These are phyloP conservation scores for Boletus bicolor DNA, from an alignment of 768 basidiomycete genomes.

Conservation along the genomic window DNA sequence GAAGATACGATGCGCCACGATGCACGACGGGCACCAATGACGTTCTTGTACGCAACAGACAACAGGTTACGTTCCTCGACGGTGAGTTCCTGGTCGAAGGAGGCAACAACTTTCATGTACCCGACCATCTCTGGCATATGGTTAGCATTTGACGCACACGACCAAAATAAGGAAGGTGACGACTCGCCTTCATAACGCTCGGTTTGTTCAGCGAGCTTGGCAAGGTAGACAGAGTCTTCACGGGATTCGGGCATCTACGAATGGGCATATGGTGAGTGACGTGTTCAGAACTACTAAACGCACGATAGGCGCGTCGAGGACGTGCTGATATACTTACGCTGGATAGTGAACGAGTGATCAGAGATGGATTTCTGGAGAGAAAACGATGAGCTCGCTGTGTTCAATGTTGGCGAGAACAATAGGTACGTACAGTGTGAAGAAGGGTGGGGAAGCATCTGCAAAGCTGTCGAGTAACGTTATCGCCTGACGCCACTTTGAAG, in stretches of 20 bases:
- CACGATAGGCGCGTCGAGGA: slow-evolving; percentile 35
- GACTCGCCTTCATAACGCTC: slow-evolving; percentile 94
- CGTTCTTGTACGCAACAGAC: slow-evolving; percentile 99
- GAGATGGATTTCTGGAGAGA: slow-evolving; percentile 13
- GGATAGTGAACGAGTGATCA: slow-evolving; percentile 23
- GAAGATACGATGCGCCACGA: slow-evolving; percentile 98
- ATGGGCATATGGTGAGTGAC: slow-evolving; percentile 12
- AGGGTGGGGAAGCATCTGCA: slow-evolving; percentile 25
- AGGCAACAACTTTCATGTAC: slow-evolving; percentile 99
- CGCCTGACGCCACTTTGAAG: too few species aligned
- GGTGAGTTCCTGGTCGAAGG: slow-evolving; percentile 96
- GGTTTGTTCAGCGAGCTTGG: slow-evolving; percentile 99
- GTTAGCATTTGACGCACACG: slow-evolving; percentile 15
- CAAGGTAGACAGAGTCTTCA: slow-evolving; percentile 98
- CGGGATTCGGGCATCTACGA: slow-evolving; percentile 73
- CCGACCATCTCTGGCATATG: slow-evolving; percentile 82
- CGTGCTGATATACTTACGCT: slow-evolving; percentile 45
- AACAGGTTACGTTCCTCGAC: slow-evolving; percentile 98
- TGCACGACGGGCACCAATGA: slow-evolving; percentile 97
- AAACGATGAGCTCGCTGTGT: slow-evolving; percentile 36
- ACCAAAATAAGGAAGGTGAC: neutral
- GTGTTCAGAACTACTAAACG: slow-evolving; percentile 16
- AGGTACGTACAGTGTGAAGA: slow-evolving; percentile 42
- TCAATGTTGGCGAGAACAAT: slow-evolving; percentile 29
- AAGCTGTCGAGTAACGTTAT: too few species aligned